Evolutionary conservation across 2,329 filamentous ascomycete genomes (phyloP).

Genomic region (Thielaviopsis populi): DNA sequence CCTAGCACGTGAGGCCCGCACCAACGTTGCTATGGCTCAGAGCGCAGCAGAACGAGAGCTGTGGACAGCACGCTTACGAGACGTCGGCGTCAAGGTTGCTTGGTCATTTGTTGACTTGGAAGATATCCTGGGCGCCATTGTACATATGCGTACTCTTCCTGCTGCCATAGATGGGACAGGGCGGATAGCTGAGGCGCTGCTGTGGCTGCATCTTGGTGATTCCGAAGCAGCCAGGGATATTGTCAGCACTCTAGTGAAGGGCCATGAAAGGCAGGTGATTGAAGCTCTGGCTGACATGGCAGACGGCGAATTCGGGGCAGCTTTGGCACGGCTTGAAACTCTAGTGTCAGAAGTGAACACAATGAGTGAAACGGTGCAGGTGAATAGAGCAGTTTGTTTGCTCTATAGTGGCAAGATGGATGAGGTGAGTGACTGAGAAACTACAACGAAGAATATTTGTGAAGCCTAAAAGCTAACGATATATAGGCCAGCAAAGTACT

Average conservation of each 20-base stretch:
- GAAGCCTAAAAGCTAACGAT: background rate
- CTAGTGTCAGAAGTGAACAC: slow-evolving; percentile 27
- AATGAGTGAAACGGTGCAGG: slow-evolving; percentile 53
- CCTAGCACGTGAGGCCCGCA: slow-evolving; percentile 61
- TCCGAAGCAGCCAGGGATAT: slow-evolving; percentile 47
- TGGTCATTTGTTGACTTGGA: slow-evolving; percentile 70
- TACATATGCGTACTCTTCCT: slow-evolving; percentile 51
- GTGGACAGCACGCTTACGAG: slow-evolving; percentile 59
- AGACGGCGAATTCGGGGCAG: slow-evolving; percentile 54
- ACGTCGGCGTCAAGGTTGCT: slow-evolving; percentile 56
- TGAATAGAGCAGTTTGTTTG: slow-evolving; percentile 73
- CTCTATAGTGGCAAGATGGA: slow-evolving; percentile 67
- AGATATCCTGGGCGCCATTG: slow-evolving; percentile 62
- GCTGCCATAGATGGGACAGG: slow-evolving; percentile 28
- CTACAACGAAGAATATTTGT: background rate
- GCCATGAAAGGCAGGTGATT: slow-evolving; percentile 36
- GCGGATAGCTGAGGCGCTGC: slow-evolving; percentile 41
- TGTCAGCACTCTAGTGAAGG: slow-evolving; percentile 26
- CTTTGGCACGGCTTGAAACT: slow-evolving; percentile 46
- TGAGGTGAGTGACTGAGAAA: slow-evolving; percentile 35
- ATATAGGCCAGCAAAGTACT: slow-evolving; percentile 48
- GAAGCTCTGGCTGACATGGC: slow-evolving; percentile 62
- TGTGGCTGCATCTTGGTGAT: slow-evolving; percentile 70
- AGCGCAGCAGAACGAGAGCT: slow-evolving; percentile 41
- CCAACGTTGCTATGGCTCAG: slow-evolving; percentile 34